Conservation (phyloP, 2,329 filamentous ascomycete species). For the Pseudonectria buxi region DNA sequence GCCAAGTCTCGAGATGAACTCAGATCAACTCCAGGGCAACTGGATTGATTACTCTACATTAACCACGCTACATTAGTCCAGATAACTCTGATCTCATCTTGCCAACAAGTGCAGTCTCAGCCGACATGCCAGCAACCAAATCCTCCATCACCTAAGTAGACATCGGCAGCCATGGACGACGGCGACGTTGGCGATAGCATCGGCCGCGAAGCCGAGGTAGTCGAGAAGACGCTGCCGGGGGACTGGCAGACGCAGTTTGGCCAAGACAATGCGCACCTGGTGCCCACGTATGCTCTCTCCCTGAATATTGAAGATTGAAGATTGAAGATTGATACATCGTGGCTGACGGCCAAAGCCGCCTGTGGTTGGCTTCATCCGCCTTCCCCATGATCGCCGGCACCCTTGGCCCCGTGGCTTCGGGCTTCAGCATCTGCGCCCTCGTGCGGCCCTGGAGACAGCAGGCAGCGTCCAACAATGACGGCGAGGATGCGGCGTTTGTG, state of each 20-base stretch:
- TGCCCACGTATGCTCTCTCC: constrained; percentile 34
- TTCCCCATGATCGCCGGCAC: constrained; percentile 79
- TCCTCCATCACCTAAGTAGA: no score
- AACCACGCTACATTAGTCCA: no score
- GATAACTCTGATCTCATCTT: no score
- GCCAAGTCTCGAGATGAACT: no score
- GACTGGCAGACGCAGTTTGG: constrained; percentile 21
- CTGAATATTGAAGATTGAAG: no score
- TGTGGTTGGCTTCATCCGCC: constrained; percentile 58
- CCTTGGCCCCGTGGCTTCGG: constrained; percentile 77
- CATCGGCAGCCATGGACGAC: constrained; percentile 34
- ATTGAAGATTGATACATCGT: no score
- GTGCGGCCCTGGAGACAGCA: constrained; percentile 69
- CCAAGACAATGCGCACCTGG: constrained; percentile 35
- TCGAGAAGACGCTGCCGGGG: constrained; percentile 18
- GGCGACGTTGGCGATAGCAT: constrained; percentile 32
- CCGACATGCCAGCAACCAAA: no score
- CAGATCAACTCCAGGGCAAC: no score
- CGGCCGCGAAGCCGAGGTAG: constrained; percentile 25
- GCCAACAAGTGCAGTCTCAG: no score
- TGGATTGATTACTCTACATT: no score
- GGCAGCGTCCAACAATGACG: constrained; percentile 38
- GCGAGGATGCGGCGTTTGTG: constrained; percentile 46
- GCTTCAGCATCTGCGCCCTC: constrained; percentile 82
- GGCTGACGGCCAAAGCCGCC: constrained; percentile 46